phyloP scores from a whole-genome alignment of 805 yeast species.

The Starmerella geochares region DNA sequence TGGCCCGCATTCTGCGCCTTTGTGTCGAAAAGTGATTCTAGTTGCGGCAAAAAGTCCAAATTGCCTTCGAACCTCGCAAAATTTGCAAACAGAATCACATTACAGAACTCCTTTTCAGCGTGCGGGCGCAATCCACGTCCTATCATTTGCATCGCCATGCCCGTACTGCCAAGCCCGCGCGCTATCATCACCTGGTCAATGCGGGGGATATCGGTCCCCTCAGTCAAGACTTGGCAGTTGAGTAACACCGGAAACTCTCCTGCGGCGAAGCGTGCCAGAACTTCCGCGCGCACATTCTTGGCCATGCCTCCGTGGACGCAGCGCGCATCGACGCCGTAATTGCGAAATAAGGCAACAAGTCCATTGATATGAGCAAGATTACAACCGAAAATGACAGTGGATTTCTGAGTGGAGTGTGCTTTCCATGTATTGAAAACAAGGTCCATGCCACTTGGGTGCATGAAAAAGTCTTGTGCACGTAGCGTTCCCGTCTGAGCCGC shows the following conservation, averaged over 20 bases:
- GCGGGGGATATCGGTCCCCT: constrained; percentile 88
- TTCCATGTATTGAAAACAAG: constrained; percentile 46
- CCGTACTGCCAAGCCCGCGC: constrained; percentile 69
- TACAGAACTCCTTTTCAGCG: constrained; percentile 54
- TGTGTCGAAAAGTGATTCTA: constrained; percentile 2
- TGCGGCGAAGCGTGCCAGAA: constrained; percentile 47
- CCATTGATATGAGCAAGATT: constrained; percentile 56
- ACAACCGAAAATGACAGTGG: constrained; percentile 70
- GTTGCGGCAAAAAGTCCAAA: constrained; percentile 14
- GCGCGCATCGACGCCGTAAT: constrained; percentile 56
- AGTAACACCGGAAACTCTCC: constrained; percentile 63
- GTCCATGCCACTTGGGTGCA: constrained; percentile 27
- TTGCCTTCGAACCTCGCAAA: constrained; percentile 6
- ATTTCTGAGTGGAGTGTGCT: constrained; percentile 39
- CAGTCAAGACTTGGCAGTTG: constrained; percentile 85
- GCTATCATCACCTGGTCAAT: constrained; percentile 71
- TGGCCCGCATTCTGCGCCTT: no score
- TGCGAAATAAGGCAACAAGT: constrained; percentile 44
- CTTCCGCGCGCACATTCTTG: constrained; percentile 40
- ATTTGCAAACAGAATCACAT: constrained; percentile 39
- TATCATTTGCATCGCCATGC: constrained; percentile 71
- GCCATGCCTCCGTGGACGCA: constrained; percentile 61
- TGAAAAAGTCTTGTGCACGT: constrained; percentile 11
- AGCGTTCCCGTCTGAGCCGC: not conserved
- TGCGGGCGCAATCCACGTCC: constrained; percentile 76